Conservation (phyloP, 139 green algal species). For the Coccomyxa sp. region DNA sequence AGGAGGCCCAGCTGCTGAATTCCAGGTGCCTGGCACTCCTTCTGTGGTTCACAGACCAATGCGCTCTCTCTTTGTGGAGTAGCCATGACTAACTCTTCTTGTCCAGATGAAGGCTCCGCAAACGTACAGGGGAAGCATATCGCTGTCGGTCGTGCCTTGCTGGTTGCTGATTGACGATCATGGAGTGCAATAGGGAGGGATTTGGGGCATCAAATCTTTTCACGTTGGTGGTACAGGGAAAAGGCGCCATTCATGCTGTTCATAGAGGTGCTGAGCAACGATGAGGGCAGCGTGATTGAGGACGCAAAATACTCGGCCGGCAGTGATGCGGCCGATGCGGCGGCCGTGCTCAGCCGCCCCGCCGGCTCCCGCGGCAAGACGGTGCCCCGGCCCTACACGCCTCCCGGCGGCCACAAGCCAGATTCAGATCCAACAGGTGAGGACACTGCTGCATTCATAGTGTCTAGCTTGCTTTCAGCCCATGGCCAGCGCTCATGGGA, state of each 20-base stretch:
- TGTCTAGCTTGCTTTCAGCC: too few species aligned
- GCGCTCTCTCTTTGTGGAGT: neutral
- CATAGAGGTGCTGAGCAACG: conserved; percentile 64
- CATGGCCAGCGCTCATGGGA: too few species aligned
- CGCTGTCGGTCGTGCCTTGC: too few species aligned
- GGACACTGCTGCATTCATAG: too few species aligned
- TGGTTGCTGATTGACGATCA: too few species aligned
- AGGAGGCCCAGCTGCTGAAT: conserved; percentile 87
- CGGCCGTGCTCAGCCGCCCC: neutral
- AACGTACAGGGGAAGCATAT: too few species aligned
- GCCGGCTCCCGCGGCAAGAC: conserved; percentile 4
- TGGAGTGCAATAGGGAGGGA: too few species aligned
- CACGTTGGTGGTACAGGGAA: conserved; percentile 23
- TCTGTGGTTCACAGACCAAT: neutral
- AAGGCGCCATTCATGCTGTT: conserved; percentile 82
- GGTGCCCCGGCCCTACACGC: conserved; percentile 16
- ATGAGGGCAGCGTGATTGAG: conserved; percentile 10
- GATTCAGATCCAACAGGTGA: too few species aligned
- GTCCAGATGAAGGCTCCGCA: neutral
- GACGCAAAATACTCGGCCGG: conserved; percentile 5
- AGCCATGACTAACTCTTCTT: neutral
- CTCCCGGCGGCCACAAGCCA: neutral
- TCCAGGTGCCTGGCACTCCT: conserved; percentile 36
- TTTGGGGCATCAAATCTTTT: too few species aligned
- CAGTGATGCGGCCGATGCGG: neutral